phyloP scores from a whole-genome alignment of 2,329 filamentous ascomycete genomes.

The Aspergillus felis region DNA sequence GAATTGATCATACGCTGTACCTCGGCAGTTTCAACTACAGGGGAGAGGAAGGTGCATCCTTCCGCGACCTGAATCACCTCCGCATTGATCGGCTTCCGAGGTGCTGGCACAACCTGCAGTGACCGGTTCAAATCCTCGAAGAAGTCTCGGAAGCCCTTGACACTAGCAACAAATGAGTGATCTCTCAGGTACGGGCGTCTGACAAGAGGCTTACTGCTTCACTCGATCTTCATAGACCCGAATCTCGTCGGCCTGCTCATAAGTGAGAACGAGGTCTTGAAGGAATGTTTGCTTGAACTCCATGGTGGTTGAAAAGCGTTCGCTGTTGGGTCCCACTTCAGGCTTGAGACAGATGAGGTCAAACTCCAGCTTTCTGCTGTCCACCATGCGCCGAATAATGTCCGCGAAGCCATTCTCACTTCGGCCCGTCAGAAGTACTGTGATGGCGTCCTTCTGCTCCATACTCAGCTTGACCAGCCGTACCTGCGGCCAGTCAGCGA shows the following conservation, averaged over 20 bases:
- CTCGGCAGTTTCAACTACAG: slow-evolving; percentile 73
- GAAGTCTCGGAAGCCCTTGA: slow-evolving; percentile 80
- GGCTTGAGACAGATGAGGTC: slow-evolving; percentile 89
- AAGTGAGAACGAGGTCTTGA: slow-evolving; percentile 77
- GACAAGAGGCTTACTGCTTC: slow-evolving; percentile 48
- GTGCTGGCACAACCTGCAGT: slow-evolving; percentile 40
- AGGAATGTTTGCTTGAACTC: slow-evolving; percentile 88
- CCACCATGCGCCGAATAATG: slow-evolving; percentile 75
- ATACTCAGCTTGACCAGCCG: slow-evolving; percentile 77
- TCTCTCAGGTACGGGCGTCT: background rate
- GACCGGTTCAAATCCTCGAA: slow-evolving; percentile 71
- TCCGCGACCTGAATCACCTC: slow-evolving; percentile 88
- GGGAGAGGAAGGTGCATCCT: slow-evolving; percentile 67
- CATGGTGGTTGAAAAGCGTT: slow-evolving; percentile 80
- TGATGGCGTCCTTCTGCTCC: slow-evolving; percentile 78
- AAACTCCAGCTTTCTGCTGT: slow-evolving; percentile 75
- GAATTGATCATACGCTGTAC: slow-evolving; percentile 85
- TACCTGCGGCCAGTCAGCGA: slow-evolving; percentile 36
- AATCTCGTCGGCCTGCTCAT: slow-evolving; percentile 76
- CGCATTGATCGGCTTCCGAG: slow-evolving; percentile 62
- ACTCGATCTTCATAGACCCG: slow-evolving; percentile 62
- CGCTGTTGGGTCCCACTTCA: slow-evolving; percentile 70
- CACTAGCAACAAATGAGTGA: slow-evolving; percentile 40
- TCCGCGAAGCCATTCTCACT: slow-evolving; percentile 72
- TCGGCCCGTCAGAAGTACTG: slow-evolving; percentile 82